These are phyloP conservation scores for Kwoniella shivajii DNA, from an alignment of 1,284 basidiomycete species.

Conservation along the genomic window DNA sequence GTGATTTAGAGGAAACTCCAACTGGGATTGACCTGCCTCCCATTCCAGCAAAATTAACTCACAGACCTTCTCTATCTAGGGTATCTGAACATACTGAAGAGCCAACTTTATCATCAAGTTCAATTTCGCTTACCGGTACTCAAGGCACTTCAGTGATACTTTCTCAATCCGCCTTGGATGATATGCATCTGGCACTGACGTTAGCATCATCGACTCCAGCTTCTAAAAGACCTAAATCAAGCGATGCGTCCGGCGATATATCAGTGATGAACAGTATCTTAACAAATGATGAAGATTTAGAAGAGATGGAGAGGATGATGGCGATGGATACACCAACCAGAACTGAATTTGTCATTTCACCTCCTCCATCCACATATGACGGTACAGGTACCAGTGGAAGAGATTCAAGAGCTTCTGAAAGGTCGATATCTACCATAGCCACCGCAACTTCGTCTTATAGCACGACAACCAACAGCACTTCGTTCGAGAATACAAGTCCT, in stretches of 20 bases:
- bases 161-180: conserved; percentile 15
- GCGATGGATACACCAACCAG: conserved; percentile 44
- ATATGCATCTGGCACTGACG: conserved; percentile 15
- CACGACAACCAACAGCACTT: background rate
- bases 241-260: background rate
- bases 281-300: conserved; percentile 20
- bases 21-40: conserved; percentile 31
- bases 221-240: background rate
- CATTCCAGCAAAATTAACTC: conserved; percentile 16
- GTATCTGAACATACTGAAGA: conserved; percentile 19
- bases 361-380: conserved; percentile 22
- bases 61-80: conserved; percentile 10
- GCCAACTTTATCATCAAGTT: background rate
- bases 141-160: conserved; percentile 2
- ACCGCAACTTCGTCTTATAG: background rate
- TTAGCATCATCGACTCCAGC: conserved; percentile 2
- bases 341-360: conserved; percentile 39
- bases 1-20: background rate
- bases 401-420: conserved; percentile 10
- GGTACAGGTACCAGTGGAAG: conserved; percentile 4
- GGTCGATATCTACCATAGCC: conserved; percentile 10
- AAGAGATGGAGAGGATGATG: conserved; percentile 45
- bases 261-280: background rate
- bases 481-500: background rate
- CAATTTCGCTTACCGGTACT: too few relatives aligned